Conservation (phyloP, 1,284 basidiomycete genomes). For the Boletus smithii region DNA sequence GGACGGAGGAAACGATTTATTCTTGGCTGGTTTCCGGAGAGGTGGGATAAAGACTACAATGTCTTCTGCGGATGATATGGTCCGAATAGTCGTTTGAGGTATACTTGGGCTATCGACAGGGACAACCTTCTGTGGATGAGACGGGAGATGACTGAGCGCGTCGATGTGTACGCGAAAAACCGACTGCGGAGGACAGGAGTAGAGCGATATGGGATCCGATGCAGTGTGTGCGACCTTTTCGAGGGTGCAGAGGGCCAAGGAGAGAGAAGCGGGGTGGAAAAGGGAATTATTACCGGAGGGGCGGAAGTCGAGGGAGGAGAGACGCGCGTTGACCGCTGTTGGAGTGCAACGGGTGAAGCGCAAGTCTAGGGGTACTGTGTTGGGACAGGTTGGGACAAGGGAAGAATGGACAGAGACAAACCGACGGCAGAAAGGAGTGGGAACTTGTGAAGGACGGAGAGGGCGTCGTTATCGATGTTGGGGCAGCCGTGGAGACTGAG, state of each 20-base stretch:
- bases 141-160: constrained; percentile 6
- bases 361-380: constrained; percentile 19
- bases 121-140: constrained; percentile 1
- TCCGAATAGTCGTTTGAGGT: constrained; percentile 3
- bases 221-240: constrained; percentile 22
- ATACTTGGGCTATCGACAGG: neutral
- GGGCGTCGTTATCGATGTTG: constrained; percentile 35
- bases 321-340: constrained; percentile 12
- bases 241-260: constrained; percentile 27
- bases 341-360: constrained; percentile 33
- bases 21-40: constrained; percentile 3
- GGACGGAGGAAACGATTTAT: neutral
- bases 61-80: constrained; percentile 12
- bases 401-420: constrained; percentile 26
- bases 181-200: constrained; percentile 27
- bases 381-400: constrained; percentile 4
- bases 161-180: constrained; percentile 30
- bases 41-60: constrained; percentile 24
- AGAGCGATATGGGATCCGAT: constrained; percentile 23
- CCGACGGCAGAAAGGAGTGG: constrained; percentile 45
- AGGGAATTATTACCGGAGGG: constrained; percentile 22
- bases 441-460: constrained; percentile 36
- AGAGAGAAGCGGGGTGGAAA: constrained; percentile 28
- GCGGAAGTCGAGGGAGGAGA: constrained; percentile 24
- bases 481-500: constrained; percentile 42